phyloP scores from a whole-genome alignment of 495 filamentous ascomycete genomes.

The Collariella sp. region DNA sequence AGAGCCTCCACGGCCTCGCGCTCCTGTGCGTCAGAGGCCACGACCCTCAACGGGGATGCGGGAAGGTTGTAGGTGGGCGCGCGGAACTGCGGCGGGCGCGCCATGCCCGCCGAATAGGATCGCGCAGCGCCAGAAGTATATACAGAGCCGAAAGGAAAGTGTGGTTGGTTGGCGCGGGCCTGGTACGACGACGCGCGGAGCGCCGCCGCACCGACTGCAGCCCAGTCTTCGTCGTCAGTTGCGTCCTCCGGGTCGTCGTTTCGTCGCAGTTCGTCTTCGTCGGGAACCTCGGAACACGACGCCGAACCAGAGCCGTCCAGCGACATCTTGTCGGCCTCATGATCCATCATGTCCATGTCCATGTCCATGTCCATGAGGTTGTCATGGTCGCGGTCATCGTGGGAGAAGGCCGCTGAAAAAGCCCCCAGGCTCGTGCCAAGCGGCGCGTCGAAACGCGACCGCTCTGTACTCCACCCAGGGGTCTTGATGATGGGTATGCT shows the following conservation, averaged over 20 bases:
- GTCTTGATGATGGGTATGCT: constrained; percentile 60
- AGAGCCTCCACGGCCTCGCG: constrained; percentile 79
- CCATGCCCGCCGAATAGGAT: constrained; percentile 43
- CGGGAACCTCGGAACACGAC: constrained; percentile 68
- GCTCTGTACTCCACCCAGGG: constrained; percentile 37
- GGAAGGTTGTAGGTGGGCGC: constrained; percentile 38
- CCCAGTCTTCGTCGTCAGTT: constrained; percentile 98
- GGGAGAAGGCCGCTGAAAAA: constrained; percentile 54
- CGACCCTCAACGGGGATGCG: constrained; percentile 38
- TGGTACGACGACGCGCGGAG: constrained; percentile 64
- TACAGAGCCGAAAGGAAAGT: constrained; percentile 36
- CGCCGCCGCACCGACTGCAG: constrained; percentile 75
- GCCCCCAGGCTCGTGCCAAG: constrained; percentile 50
- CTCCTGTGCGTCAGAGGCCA: constrained; percentile 55
- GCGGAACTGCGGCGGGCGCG: constrained; percentile 35
- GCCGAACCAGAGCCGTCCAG: constrained; percentile 64
- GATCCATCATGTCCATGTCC: constrained; percentile 62
- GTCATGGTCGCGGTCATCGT: constrained; percentile 52
- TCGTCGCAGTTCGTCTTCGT: constrained; percentile 55
- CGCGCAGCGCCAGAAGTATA: constrained; percentile 40
- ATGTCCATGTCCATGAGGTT: constrained; percentile 51
- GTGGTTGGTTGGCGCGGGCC: constrained; percentile 21
- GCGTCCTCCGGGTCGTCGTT: constrained; percentile 64
- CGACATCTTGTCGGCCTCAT: constrained; percentile 96
- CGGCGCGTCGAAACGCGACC: constrained; percentile 37